Evolutionary conservation across 176 grass and related monocot species (phyloP).

Genomic region (Rhynchospora pubera): DNA sequence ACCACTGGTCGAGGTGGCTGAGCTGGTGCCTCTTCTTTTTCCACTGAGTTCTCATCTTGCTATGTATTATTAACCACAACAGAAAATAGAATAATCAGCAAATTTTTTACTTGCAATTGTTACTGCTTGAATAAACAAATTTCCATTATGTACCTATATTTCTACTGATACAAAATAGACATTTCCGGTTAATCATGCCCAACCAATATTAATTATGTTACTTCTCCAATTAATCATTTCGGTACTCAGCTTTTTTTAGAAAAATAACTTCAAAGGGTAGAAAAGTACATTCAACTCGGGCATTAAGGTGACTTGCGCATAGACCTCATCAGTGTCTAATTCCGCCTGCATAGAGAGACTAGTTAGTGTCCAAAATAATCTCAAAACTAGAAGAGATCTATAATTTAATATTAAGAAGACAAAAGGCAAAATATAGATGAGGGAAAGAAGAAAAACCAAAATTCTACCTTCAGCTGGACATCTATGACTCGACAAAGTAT

Average conservation of each 20-base stretch:
- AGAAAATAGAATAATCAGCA: slow-evolving; percentile 4
- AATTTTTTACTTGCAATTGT: background rate
- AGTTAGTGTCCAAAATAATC: background rate
- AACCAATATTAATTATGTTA: background rate
- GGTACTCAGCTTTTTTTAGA: background rate
- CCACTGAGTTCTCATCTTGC: slow-evolving; percentile 47
- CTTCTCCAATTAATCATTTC: background rate
- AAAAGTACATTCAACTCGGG: slow-evolving; percentile 51
- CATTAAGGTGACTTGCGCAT: slow-evolving; percentile 79
- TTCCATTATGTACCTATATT: background rate
- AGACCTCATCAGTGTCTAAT: slow-evolving; percentile 83
- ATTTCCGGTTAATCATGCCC: background rate
- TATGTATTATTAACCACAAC: slow-evolving; percentile 15
- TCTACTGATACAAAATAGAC: background rate
- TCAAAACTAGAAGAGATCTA: slow-evolving; percentile 4
- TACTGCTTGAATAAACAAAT: background rate
- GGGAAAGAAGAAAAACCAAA: background rate
- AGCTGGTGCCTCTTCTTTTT: slow-evolving; percentile 33
- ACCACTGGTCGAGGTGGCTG: slow-evolving; percentile 40
- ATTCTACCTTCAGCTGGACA: slow-evolving; percentile 66
- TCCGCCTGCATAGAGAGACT: slow-evolving; percentile 50
- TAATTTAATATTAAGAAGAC: background rate
- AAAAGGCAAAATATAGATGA: background rate
- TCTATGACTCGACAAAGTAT: slow-evolving; percentile 76
- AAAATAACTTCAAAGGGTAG: background rate